A percentile compares a stretch with the other conserved stretches of the same genome.
These are phyloP conservation scores for Rhizomucor miehei DNA, from an alignment of 371 early-diverging fungal species.

Conservation along the genomic window DNA sequence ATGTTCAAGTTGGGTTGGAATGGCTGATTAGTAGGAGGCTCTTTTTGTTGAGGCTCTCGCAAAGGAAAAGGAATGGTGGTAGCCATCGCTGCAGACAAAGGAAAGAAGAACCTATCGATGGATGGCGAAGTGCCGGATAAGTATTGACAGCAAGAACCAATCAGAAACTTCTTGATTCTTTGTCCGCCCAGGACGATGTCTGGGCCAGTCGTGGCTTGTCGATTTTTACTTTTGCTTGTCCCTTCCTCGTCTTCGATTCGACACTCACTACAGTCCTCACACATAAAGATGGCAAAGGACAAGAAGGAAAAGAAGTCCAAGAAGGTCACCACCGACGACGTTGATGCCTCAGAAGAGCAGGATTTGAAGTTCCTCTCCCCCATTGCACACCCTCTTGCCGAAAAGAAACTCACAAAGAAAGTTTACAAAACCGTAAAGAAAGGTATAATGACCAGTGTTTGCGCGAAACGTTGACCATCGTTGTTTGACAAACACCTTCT, in stretches of 20 bases:
- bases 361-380: slow-evolving; percentile 55
- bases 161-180: too few species aligned
- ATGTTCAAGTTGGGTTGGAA: slow-evolving; percentile 63
- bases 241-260: too few species aligned
- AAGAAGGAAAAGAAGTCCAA: slow-evolving; percentile 53
- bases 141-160: too few species aligned
- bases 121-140: too few species aligned
- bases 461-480: background rate
- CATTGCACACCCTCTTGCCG: slow-evolving; percentile 93
- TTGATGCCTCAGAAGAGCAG: slow-evolving; percentile 23
- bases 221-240: too few species aligned
- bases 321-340: slow-evolving; percentile 21
- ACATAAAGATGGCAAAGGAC: slow-evolving; percentile 20
- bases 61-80: slow-evolving; percentile 40
- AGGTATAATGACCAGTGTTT: slow-evolving; percentile 49
- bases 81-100: slow-evolving; percentile 17
- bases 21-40: slow-evolving; percentile 19
- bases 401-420: slow-evolving; percentile 90
- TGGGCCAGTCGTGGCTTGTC: too few species aligned
- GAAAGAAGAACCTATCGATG: background rate
- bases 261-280: too few species aligned
- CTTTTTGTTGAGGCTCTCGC: slow-evolving; percentile 31
- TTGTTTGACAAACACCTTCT: background rate
- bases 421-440: slow-evolving; percentile 89
- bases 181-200: too few species aligned